These are phyloP conservation scores for Dendrocalamus latiflorus DNA, from an alignment of 202 grass and related monocot species.

Conservation along the genomic window DNA sequence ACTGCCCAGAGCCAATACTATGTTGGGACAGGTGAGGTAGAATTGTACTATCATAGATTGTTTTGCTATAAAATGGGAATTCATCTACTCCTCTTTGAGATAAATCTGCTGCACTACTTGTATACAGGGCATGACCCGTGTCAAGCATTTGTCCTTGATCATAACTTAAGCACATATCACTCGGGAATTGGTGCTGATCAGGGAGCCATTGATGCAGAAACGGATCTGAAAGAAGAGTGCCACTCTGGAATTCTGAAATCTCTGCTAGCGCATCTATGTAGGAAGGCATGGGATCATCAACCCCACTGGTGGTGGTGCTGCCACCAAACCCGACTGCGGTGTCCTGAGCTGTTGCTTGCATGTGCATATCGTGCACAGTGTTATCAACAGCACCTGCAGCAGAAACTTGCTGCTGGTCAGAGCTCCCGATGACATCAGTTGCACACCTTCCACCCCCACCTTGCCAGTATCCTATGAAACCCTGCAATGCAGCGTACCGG, in stretches of 20 bases:
- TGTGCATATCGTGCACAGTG: background rate
- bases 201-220: conserved; percentile 39
- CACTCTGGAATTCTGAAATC: conserved; percentile 33
- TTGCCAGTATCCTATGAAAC: conserved; percentile 33
- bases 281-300: conserved; percentile 54
- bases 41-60: conserved; percentile 2
- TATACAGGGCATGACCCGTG: background rate
- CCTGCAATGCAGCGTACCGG: conserved; percentile 19
- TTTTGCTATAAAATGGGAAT: background rate
- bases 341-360: conserved; percentile 7
- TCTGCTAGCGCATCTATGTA: conserved; percentile 33
- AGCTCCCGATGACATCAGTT: background rate
- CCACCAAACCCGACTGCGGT: background rate
- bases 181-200: conserved; percentile 20
- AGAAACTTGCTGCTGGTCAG: background rate
- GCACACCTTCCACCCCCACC: background rate
- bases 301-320: conserved; percentile 30
- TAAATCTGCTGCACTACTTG: background rate
- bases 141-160: conserved; percentile 23
- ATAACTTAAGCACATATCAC: background rate
- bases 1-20: conserved; percentile 26
- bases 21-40: conserved; percentile 32
- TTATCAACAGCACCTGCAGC: background rate
- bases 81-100: background rate
- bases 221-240: conserved; percentile 26